These are phyloP conservation scores for Ustilago loliicola DNA, from an alignment of 1,284 basidiomycete genomes.

Conservation along the genomic window DNA sequence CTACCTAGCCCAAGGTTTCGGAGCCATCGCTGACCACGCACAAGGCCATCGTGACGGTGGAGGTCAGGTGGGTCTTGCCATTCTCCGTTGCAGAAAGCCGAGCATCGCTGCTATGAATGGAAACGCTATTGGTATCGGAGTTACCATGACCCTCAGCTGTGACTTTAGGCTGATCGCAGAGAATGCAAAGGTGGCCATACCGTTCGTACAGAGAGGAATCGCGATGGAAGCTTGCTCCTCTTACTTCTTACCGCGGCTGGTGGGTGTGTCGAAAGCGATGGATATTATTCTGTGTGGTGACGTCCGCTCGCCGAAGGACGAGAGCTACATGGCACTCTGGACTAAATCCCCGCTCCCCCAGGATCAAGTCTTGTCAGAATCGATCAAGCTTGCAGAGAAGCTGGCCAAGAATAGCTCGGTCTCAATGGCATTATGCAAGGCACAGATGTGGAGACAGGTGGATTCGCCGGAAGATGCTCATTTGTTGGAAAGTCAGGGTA, in stretches of 20 bases:
- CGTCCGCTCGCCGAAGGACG: constrained; percentile 34
- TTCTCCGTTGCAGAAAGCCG: constrained; percentile 56
- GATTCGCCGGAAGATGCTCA: constrained; percentile 56
- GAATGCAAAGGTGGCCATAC: constrained; percentile 59
- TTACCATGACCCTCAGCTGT: constrained; percentile 56
- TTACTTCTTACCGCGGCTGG: constrained; percentile 54
- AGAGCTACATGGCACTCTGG: constrained; percentile 40
- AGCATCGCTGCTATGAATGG: constrained; percentile 63
- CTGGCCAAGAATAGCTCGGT: constrained; percentile 53
- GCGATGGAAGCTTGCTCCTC: constrained; percentile 56
- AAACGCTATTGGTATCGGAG: constrained; percentile 60
- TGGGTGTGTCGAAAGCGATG: constrained; percentile 56
- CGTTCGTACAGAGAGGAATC: constrained; percentile 61
- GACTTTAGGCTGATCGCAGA: constrained; percentile 50
- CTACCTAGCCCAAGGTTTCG: constrained; percentile 54
- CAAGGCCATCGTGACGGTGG: constrained; percentile 57
- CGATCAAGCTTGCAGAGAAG: constrained; percentile 48
- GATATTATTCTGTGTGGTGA: constrained; percentile 61
- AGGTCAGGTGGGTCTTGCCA: constrained; percentile 46
- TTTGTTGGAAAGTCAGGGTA: constrained; percentile 52
- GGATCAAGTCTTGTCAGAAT: constrained; percentile 42
- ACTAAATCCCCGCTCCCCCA: constrained; percentile 29
- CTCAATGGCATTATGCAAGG: constrained; percentile 60
- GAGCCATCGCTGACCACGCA: constrained; percentile 40
- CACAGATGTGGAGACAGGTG: constrained; percentile 51